These are phyloP conservation scores for Syzygium aromaticum DNA, from an alignment of 345 rosid species.

Conservation along the genomic window DNA sequence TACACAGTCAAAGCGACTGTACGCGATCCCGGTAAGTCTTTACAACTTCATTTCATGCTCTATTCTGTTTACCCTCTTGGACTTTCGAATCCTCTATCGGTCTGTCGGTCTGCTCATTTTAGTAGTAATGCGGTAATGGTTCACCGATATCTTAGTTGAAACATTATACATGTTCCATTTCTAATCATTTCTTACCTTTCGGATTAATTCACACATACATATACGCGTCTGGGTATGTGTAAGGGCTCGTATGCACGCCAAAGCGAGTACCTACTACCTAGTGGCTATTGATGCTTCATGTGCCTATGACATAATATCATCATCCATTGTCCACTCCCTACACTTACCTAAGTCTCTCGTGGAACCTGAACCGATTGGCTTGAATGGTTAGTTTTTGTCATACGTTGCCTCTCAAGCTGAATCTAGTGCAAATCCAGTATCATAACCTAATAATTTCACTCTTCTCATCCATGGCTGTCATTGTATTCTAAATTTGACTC, in stretches of 20 bases:
- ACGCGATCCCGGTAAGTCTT: conserved; percentile 13
- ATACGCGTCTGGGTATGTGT: too few species aligned
- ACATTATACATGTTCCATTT: too few species aligned
- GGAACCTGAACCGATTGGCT: neutral
- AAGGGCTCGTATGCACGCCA: too few species aligned
- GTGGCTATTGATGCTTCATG: neutral
- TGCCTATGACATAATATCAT: neutral
- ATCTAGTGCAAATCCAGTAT: neutral
- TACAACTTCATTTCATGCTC: neutral
- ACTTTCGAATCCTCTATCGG: too few species aligned
- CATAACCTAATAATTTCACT: neutral
- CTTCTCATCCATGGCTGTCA: neutral
- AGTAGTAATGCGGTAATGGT: too few species aligned
- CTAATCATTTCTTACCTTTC: too few species aligned
- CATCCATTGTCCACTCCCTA: neutral
- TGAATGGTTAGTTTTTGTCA: neutral
- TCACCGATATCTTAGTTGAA: too few species aligned
- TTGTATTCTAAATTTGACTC: neutral
- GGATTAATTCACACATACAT: too few species aligned
- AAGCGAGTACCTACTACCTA: neutral
- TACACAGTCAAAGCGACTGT: conserved; percentile 39
- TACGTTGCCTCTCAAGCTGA: neutral
- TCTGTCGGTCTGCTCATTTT: neutral
- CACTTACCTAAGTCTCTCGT: neutral
- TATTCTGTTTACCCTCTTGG: too few species aligned